These are phyloP conservation scores for Sporothrix pseudoabietina DNA, from an alignment of 2,329 filamentous ascomycete genomes.

Conservation along the genomic window DNA sequence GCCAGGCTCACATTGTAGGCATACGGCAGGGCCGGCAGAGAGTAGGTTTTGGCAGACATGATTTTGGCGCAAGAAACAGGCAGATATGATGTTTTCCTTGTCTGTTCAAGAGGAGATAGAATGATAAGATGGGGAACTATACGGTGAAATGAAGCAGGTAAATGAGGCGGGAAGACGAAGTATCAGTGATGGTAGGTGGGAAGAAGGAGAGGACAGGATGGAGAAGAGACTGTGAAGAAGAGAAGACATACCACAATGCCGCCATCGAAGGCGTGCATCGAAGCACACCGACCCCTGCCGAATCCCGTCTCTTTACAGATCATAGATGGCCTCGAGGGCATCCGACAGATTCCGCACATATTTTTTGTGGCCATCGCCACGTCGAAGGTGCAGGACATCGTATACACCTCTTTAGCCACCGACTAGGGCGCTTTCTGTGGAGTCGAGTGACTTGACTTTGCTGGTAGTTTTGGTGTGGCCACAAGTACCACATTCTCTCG, in stretches of 20 bases:
- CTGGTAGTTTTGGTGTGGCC: constrained; percentile 13
- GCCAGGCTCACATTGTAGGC: constrained; percentile 40
- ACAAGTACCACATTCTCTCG: constrained; percentile 27
- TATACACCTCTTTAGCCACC: constrained; percentile 20
- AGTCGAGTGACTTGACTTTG: background rate
- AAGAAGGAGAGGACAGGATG: background rate
- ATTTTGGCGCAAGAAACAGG: background rate
- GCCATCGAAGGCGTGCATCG: background rate
- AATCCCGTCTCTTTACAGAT: background rate
- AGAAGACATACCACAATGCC: background rate
- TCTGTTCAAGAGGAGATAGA: background rate
- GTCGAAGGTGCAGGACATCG: background rate
- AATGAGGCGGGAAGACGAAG: background rate
- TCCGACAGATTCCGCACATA: constrained; percentile 6
- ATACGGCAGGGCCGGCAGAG: constrained; percentile 41
- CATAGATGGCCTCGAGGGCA: background rate
- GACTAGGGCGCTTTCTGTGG: background rate
- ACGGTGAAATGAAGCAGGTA: background rate
- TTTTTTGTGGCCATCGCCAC: constrained; percentile 9
- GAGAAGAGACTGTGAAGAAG: background rate
- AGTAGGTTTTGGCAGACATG: constrained; percentile 36
- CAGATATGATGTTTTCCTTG: background rate
- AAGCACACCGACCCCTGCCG: too few species aligned
- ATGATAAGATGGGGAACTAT: background rate
- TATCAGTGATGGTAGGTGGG: background rate